These are phyloP conservation scores for Phaffomyces opuntiae DNA, from an alignment of 805 yeast species.

Conservation along the genomic window DNA sequence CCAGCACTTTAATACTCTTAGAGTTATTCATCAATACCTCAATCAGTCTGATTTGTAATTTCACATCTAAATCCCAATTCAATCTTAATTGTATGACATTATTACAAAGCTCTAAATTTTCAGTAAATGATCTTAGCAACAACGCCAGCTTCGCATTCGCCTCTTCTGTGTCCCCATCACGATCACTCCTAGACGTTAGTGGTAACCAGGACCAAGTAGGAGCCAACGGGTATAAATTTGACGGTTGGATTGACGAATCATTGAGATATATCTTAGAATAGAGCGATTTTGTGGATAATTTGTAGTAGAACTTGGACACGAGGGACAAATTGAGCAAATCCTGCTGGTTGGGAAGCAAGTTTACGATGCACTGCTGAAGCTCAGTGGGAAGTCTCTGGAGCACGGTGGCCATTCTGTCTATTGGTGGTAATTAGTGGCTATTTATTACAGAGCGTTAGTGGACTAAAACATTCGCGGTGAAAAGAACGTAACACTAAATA, in stretches of 20 bases:
- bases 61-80: constrained; percentile 35
- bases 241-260: constrained; percentile 33
- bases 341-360: constrained; percentile 24
- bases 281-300: constrained; percentile 25
- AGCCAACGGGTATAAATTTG: constrained; percentile 28
- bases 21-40: constrained; percentile 23
- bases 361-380: constrained; percentile 11
- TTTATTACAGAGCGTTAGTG: too few species aligned
- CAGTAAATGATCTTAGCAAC: constrained; percentile 23
- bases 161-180: constrained; percentile 18
- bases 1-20: constrained; percentile 27
- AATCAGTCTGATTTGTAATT: constrained; percentile 26
- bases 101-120: constrained; percentile 17
- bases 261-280: constrained; percentile 34
- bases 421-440: neutral
- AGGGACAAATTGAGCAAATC: constrained; percentile 25
- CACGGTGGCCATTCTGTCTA: neutral
- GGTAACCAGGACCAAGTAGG: constrained; percentile 33
- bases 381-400: constrained; percentile 16
- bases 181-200: constrained; percentile 1
- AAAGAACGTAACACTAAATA: neutral
- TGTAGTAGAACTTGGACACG: constrained; percentile 24
- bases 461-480: neutral
- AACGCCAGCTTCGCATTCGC: constrained; percentile 25
- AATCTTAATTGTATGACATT: constrained; percentile 32